Conservation (phyloP, 306 rosid genomes). For the Bauhinia variegata region DNA sequence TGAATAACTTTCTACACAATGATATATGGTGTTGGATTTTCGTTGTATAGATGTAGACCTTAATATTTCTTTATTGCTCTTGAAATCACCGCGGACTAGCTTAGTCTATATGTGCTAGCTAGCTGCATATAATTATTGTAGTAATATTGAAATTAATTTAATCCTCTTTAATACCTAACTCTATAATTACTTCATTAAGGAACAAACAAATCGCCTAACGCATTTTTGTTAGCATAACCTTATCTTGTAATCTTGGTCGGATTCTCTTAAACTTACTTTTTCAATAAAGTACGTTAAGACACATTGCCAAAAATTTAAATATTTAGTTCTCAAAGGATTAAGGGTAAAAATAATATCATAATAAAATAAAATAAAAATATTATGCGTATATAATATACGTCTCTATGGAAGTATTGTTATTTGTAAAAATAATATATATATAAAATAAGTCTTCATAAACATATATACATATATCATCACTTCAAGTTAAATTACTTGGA, state of each 20-base stretch:
- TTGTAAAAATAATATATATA: no score
- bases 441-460: no score
- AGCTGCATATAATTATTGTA: slow-evolving; percentile 1
- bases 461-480: no score
- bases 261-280: slow-evolving; percentile 32
- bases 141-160: not conserved
- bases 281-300: not conserved
- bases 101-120: slow-evolving; percentile 24
- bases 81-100: slow-evolving; percentile 18
- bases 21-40: slow-evolving; percentile 1
- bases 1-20: slow-evolving; percentile 12
- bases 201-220: slow-evolving; percentile 32
- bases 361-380: not conserved
- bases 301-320: slow-evolving; percentile 6
- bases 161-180: slow-evolving; percentile 42
- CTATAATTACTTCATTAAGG: slow-evolving; percentile 24
- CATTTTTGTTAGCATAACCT: slow-evolving; percentile 14
- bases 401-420: no score
- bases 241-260: slow-evolving; percentile 44
- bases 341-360: not conserved
- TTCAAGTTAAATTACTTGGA: no score
- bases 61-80: slow-evolving; percentile 17
- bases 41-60: slow-evolving; percentile 30
- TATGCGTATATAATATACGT: no score
- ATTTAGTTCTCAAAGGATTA: slow-evolving; percentile 1